Percentiles rank a stretch among this genome's conserved stretches.
Evolutionary conservation across 768 basidiomycete genomes (phyloP).

Genomic region (Megacollybia marginata): DNA sequence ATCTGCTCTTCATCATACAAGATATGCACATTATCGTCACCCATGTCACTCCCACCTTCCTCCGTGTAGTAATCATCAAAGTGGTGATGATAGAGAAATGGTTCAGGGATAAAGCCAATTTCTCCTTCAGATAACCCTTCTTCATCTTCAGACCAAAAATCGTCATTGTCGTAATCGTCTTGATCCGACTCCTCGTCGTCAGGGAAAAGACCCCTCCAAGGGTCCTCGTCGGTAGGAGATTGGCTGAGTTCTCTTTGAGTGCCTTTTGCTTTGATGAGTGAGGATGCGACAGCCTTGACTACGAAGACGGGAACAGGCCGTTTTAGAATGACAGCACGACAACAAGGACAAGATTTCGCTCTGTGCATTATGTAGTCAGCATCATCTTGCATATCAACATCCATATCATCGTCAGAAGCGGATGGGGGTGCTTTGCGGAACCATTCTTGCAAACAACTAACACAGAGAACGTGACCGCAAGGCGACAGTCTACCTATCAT

Average conservation of each 20-base stretch:
- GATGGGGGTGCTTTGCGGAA: conserved; percentile 57
- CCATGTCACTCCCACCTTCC: conserved; percentile 26
- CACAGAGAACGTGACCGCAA: conserved; percentile 75
- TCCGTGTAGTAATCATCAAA: conserved; percentile 1
- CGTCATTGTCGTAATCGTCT: conserved; percentile 19
- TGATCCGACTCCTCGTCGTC: conserved; percentile 34
- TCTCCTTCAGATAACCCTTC: conserved; percentile 6
- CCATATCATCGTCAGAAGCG: conserved; percentile 30
- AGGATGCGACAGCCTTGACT: conserved; percentile 50
- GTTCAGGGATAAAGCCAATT: neutral
- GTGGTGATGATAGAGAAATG: neutral
- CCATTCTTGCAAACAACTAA: conserved; percentile 69
- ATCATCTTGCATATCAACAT: conserved; percentile 27
- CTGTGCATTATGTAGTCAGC: conserved; percentile 45
- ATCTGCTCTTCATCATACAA: conserved; percentile 14
- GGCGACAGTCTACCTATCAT: conserved; percentile 47
- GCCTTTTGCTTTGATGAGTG: conserved; percentile 38
- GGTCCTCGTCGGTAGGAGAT: conserved; percentile 40
- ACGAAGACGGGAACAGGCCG: conserved; percentile 66
- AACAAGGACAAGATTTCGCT: conserved; percentile 67
- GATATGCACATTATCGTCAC: conserved; percentile 19
- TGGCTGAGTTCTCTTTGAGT: conserved; percentile 17
- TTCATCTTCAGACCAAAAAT: conserved; percentile 20
- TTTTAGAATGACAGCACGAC: conserved; percentile 47
- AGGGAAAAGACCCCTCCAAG: conserved; percentile 67